These are phyloP conservation scores for Claviceps cyperi DNA, from an alignment of 2,329 filamentous ascomycete species.

Conservation along the genomic window DNA sequence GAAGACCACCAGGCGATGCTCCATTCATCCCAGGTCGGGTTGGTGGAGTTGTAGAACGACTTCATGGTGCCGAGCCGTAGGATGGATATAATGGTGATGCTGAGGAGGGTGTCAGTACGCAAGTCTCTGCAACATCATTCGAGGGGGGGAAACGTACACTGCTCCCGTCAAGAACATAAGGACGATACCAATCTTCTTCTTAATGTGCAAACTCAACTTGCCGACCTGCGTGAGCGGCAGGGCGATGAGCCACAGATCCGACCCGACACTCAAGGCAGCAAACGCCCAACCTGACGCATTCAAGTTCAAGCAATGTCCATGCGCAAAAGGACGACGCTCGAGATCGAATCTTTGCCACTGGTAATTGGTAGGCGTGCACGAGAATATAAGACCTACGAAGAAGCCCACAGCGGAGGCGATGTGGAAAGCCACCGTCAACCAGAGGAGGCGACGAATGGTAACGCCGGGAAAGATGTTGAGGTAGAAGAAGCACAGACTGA, in stretches of 20 bases:
- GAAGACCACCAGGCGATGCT: slow-evolving; percentile 1
- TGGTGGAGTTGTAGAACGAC: background rate
- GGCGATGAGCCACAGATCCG: slow-evolving; percentile 3
- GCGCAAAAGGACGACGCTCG: background rate
- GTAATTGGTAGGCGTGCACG: slow-evolving; percentile 24
- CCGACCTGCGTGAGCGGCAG: slow-evolving; percentile 2
- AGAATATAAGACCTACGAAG: slow-evolving; percentile 17
- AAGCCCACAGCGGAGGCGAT: slow-evolving; percentile 17
- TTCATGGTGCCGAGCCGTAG: slow-evolving; percentile 1
- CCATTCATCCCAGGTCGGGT: slow-evolving; percentile 4
- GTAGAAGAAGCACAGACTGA: slow-evolving; percentile 28
- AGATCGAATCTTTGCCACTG: slow-evolving; percentile 22
- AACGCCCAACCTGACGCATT: background rate
- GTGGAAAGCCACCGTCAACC: slow-evolving; percentile 19
- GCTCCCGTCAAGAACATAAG: slow-evolving; percentile 4
- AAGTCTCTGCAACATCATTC: too few species aligned
- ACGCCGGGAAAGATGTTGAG: slow-evolving; percentile 25
- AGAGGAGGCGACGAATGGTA: slow-evolving; percentile 17
- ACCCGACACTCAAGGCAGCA: background rate
- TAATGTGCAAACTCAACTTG: background rate
- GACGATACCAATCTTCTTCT: slow-evolving; percentile 4
- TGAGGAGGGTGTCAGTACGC: background rate
- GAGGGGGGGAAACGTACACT: background rate
- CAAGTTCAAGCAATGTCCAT: background rate
- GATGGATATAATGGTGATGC: slow-evolving; percentile 3